Conservation (phyloP, 371 early-diverging fungal species). For the Choanephora cucurbitarum region DNA sequence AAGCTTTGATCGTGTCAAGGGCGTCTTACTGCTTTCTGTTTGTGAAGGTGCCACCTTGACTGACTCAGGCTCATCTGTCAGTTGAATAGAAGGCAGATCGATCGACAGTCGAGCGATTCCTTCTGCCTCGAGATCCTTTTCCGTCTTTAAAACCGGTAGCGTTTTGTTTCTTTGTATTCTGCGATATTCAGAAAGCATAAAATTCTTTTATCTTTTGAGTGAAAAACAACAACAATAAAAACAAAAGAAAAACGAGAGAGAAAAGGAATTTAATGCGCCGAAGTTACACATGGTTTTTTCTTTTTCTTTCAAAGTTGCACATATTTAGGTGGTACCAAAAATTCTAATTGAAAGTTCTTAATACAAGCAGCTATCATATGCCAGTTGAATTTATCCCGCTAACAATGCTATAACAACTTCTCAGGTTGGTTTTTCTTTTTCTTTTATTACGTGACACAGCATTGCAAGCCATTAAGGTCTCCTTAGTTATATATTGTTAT, state of each 20-base stretch:
- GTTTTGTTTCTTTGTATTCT: constrained; percentile 11
- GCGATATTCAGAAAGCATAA: constrained; percentile 7
- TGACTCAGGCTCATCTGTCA: constrained; percentile 16
- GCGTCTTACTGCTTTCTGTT: neutral
- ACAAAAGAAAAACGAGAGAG: neutral
- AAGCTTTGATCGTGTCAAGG: neutral
- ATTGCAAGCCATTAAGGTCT: no score
- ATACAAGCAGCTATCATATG: no score
- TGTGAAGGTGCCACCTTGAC: neutral
- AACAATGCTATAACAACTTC: no score
- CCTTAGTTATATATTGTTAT: no score
- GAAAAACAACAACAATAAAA: no score
- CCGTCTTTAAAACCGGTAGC: constrained; percentile 31
- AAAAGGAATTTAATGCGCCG: neutral
- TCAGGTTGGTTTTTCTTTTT: no score
- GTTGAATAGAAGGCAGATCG: constrained; percentile 12
- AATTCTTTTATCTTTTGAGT: no score
- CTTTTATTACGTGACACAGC: no score
- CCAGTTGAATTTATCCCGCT: no score
- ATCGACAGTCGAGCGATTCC: constrained; percentile 18
- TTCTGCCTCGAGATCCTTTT: constrained; percentile 28
- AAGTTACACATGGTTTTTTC: neutral
- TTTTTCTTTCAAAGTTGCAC: neutral
- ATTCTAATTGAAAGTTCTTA: no score
- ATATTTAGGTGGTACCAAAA: no score